Conservation (phyloP, 257 asterid genomes). For the Agastache rugosa region DNA sequence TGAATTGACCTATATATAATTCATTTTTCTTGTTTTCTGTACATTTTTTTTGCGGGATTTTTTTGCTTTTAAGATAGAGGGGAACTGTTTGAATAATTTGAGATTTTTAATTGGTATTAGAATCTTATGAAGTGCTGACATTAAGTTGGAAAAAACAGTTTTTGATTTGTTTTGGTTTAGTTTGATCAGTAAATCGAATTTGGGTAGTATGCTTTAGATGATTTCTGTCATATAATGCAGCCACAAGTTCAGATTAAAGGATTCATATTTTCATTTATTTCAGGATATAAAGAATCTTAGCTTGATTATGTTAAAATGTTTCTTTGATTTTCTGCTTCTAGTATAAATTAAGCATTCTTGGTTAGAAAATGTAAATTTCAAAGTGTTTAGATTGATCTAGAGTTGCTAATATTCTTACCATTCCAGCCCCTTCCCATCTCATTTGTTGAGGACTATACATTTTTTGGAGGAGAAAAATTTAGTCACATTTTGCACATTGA, state of each 20-base stretch:
- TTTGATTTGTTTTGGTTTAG: neutral
- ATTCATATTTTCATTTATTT: slow-evolving; percentile 12
- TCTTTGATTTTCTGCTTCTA: neutral
- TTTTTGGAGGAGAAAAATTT: neutral
- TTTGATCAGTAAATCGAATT: neutral
- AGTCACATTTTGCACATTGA: neutral
- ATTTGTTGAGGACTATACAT: neutral
- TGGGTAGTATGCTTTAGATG: neutral
- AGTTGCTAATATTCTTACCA: slow-evolving; percentile 3
- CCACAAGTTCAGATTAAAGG: neutral
- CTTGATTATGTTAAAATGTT: neutral
- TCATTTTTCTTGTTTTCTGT: neutral
- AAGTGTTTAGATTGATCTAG: slow-evolving; percentile 1
- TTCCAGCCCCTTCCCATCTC: slow-evolving; percentile 6
- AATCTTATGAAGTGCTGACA: neutral
- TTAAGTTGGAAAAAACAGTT: neutral
- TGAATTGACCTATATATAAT: neutral
- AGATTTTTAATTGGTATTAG: slow-evolving; percentile 3
- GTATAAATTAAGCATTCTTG: neutral
- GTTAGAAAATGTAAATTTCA: slow-evolving; percentile 5
- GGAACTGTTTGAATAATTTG: neutral
- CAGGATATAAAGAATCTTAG: neutral
- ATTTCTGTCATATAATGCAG: neutral
- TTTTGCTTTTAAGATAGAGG: neutral
- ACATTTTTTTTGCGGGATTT: neutral